Evolutionary conservation across 148 eudicot genomes (phyloP).

Genomic region (Polygonum maritimum): DNA sequence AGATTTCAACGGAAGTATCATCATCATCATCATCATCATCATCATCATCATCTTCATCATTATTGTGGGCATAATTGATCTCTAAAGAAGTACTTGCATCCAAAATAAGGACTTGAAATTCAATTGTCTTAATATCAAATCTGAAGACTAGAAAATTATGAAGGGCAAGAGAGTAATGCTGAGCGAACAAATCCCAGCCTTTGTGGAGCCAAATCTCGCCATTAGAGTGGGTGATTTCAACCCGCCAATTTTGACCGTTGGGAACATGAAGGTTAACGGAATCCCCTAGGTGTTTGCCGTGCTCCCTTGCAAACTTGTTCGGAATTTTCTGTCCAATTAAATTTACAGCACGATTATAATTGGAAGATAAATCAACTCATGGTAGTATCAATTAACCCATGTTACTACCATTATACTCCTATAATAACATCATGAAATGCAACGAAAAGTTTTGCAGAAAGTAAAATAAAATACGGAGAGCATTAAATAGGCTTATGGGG

Average conservation of each 20-base stretch:
- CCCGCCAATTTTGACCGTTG: background rate
- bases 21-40: too few species aligned
- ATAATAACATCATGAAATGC: too few species aligned
- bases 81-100: background rate
- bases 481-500: too few species aligned
- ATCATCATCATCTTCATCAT: too few species aligned
- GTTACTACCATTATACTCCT: too few species aligned
- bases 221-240: background rate
- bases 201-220: background rate
- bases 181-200: background rate
- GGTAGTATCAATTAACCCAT: too few species aligned
- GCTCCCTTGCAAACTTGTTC: background rate
- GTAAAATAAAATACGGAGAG: too few species aligned
- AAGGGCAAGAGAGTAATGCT: background rate
- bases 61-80: background rate
- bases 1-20: background rate
- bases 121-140: background rate
- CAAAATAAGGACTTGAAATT: background rate
- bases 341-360: background rate
- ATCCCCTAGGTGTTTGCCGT: background rate
- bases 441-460: too few species aligned
- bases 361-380: too few species aligned
- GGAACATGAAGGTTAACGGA: background rate
- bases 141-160: background rate
- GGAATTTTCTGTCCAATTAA: background rate